Evolutionary conservation across 495 filamentous ascomycete genomes (phyloP), one percentile per base, ranked within the genome.

Genomic region (Mycothermus thermophilus): DNA sequence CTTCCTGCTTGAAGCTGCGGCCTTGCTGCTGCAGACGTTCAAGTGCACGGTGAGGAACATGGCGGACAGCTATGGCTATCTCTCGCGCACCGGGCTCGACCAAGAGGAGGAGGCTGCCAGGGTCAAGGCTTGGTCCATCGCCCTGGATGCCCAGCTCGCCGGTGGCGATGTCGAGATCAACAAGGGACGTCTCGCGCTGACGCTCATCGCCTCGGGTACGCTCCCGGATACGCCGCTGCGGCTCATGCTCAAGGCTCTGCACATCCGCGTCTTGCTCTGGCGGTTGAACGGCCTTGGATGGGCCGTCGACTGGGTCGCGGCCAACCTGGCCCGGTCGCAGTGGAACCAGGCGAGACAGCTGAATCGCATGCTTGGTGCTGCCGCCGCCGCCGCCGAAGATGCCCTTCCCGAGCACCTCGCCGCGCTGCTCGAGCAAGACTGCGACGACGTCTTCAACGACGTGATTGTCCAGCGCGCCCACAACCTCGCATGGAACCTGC

Each of bases 91-190:
- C 3, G 83, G 86, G 1, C 71, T 79, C 22, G 90, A 77, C 9
- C 75, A 81, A 45, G 85, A 94, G 32, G 75, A 93, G 44, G 88
- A 95, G 56, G 72, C 67, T 27, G 86, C 83, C 9, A 72, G 88
- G 18, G 71, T 92, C 42, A 93, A 92, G 59, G 85, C 86, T 0
- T 96, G 88, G 88, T 72, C 79, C 27, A 94, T 94, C 48, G 88
- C 88, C 21, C 71, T 94, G 31, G 88, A 96, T 58, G 87, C 88
- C 36, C 88, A 95, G 50, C 72, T 96, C 6, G 80, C 83, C n/a
- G 88, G 88, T 22, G 88, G 88, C 22, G 88, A 96, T 59, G 70
- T 77, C 4, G 82, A 93, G 50, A 79, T 96, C 45, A 92, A 76
- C 60, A 85, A 78, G 55, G 83, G 82, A 47, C 74, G 88, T 36